Evolutionary conservation across 2,329 filamentous ascomycete species (phyloP).

Genomic region (Colletotrichum navitas): DNA sequence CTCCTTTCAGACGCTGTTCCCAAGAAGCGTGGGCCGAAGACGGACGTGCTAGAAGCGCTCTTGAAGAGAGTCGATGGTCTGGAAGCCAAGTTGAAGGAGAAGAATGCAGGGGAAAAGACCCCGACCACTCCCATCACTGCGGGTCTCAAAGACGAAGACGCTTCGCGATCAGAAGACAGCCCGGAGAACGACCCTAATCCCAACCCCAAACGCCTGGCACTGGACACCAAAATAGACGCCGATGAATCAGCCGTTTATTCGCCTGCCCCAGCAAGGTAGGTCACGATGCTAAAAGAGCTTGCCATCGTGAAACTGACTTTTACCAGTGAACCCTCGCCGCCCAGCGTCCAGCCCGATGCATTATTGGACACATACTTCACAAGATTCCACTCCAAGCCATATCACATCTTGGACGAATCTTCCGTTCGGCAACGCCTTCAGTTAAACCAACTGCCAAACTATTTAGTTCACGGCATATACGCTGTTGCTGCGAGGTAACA

Average conservation of each 20-base stretch:
- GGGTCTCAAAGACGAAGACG: slow-evolving; percentile 44
- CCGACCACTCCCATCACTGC: slow-evolving; percentile 44
- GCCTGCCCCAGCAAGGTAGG: slow-evolving; percentile 55
- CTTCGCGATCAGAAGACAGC: slow-evolving; percentile 45
- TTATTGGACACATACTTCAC: slow-evolving; percentile 84
- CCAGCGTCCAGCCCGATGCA: slow-evolving; percentile 66
- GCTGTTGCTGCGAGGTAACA: slow-evolving; percentile 72
- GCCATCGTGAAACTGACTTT: slow-evolving; percentile 29
- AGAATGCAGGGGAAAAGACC: slow-evolving; percentile 60
- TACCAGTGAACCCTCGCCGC: slow-evolving; percentile 59
- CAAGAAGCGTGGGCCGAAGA: slow-evolving; percentile 91
- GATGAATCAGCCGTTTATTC: slow-evolving; percentile 59
- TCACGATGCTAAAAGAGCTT: not conserved
- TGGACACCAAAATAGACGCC: slow-evolving; percentile 53
- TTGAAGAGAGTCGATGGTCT: slow-evolving; percentile 88
- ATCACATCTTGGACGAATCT: slow-evolving; percentile 83
- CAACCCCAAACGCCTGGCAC: slow-evolving; percentile 52
- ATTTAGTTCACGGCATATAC: slow-evolving; percentile 68
- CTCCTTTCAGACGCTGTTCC: slow-evolving; percentile 79
- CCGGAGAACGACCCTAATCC: slow-evolving; percentile 54
- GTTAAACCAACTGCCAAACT: slow-evolving; percentile 72
- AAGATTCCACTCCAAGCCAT: slow-evolving; percentile 85
- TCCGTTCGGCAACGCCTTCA: slow-evolving; percentile 79
- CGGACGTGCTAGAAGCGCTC: slow-evolving; percentile 86
- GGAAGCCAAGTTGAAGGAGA: slow-evolving; percentile 82